Evolutionary conservation across 768 basidiomycete genomes (phyloP), one percentile per base, ranked within the genome.

Genomic region (Kwoniella pini): DNA sequence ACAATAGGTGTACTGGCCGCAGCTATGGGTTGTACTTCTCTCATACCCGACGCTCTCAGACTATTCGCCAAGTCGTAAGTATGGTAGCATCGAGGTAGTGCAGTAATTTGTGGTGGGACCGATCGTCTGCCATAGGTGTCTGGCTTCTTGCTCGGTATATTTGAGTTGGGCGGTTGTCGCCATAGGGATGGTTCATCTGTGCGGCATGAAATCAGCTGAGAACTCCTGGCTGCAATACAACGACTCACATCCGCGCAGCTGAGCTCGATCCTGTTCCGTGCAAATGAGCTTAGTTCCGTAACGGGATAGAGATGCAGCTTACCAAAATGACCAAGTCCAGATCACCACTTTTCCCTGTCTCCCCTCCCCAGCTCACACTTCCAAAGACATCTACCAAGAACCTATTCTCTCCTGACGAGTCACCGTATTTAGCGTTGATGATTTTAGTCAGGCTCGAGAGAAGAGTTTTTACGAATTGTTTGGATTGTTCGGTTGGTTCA

Each of bases 321-420:
- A 70, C 73, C 46, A 70, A 27, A 17, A 76, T 62, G 13, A 76
- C 70, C 55, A 78, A 31, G 64, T 78, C 77, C 21, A 78, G 42
- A 67, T 78, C 77, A 3, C 72, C 77, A 19, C 62, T 60, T 43
- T 60, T 53, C 5, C 75, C 74, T n/a, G 72, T 73, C 55, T 76
- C 66, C 22, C 77, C 77, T 24, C 72, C 72, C 77, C 77, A 78
- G 51, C 71, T 73, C 19, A 75, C 72, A 63, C 75, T 76, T 22
- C 77, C 77, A 63, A 76, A 78, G 15, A 74, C 69, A 40, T 78
- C 77, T 9, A 78, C 70, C n/a, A 62, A 60, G 57, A 74, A 70
- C 51, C 72, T 51, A 43, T 62, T 12, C 43, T 55, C 59, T 38
- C 57, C 48, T 44, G n/a, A 5, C 42, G 27, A 27, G 13, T 45